Conservation (phyloP, 495 filamentous ascomycete genomes). For the Copromyces sp. region DNA sequence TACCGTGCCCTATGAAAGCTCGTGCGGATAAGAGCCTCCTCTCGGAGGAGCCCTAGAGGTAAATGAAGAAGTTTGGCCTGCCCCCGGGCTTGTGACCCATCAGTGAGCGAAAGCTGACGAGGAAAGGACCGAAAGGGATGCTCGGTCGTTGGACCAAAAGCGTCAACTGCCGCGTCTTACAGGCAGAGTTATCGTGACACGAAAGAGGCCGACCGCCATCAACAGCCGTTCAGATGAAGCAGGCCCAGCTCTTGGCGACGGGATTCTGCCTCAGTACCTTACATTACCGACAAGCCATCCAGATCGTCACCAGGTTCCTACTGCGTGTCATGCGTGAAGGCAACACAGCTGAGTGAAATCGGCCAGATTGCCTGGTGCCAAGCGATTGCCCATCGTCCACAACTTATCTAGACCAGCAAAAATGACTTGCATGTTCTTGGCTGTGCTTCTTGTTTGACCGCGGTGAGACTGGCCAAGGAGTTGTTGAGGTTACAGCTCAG, state of each 20-base stretch:
- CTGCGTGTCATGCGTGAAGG: neutral
- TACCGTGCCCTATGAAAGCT: neutral
- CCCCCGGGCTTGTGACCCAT: neutral
- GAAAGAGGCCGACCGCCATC: neutral
- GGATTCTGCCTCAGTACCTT: slow-evolving; percentile 17
- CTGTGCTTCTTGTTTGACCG: neutral
- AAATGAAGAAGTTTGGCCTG: neutral
- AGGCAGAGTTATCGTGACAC: slow-evolving; percentile 2
- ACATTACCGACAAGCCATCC: slow-evolving; percentile 14
- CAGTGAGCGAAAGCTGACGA: slow-evolving; percentile 1
- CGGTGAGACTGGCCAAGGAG: neutral
- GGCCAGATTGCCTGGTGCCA: neutral
- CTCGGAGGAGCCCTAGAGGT: slow-evolving; percentile 2
- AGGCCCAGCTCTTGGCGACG: slow-evolving; percentile 23
- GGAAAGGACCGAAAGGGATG: slow-evolving; percentile 1
- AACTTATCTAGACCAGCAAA: neutral
- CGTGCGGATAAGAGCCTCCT: neutral
- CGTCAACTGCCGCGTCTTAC: neutral
- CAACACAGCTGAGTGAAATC: neutral
- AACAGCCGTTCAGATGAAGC: slow-evolving; percentile 10
- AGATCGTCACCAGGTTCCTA: slow-evolving; percentile 1
- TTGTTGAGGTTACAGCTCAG: neutral
- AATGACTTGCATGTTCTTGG: neutral
- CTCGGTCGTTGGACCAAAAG: neutral
- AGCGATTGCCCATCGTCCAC: neutral